Percentiles rank a stretch among this genome's conserved stretches.
Conservation (phyloP, 31 red algal species). For the Odonthalia washingtoniensis region DNA sequence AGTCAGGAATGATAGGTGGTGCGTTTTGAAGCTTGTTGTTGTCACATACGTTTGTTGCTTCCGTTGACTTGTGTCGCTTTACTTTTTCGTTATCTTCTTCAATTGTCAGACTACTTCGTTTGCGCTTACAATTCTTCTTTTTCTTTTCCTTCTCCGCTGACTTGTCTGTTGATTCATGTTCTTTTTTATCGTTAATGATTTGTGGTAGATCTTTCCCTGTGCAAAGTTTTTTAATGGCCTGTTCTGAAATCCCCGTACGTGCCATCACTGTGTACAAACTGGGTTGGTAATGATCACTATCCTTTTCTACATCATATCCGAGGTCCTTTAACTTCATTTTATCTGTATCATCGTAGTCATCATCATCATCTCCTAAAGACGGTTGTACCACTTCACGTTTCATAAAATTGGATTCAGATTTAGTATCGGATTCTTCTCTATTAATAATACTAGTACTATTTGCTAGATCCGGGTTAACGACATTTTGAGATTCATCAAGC, state of each 20-base stretch:
- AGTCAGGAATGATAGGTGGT: background rate
- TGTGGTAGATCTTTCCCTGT: no score
- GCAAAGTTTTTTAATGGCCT: no score
- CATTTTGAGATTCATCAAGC: background rate
- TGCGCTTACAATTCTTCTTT: no score
- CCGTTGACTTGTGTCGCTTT: background rate
- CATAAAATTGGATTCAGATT: background rate
- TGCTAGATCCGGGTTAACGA: no score
- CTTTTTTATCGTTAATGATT: no score
- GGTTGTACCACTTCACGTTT: background rate
- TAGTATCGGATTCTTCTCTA: background rate
- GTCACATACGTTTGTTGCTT: background rate
- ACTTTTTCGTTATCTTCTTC: background rate
- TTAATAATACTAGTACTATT: background rate
- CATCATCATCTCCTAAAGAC: background rate
- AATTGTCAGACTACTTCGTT: background rate
- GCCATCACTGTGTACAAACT: no score
- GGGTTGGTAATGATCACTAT: no score
- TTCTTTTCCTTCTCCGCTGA: no score
- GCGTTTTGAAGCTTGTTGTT: background rate
- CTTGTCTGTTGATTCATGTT: no score
- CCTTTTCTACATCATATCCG: no score
- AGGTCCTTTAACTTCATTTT: background rate
- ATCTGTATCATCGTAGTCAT: background rate
- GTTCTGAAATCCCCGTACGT: no score